Base-by-base conservation (phyloP, 257 asterid genomes). In the Solanum piurae region DNA sequence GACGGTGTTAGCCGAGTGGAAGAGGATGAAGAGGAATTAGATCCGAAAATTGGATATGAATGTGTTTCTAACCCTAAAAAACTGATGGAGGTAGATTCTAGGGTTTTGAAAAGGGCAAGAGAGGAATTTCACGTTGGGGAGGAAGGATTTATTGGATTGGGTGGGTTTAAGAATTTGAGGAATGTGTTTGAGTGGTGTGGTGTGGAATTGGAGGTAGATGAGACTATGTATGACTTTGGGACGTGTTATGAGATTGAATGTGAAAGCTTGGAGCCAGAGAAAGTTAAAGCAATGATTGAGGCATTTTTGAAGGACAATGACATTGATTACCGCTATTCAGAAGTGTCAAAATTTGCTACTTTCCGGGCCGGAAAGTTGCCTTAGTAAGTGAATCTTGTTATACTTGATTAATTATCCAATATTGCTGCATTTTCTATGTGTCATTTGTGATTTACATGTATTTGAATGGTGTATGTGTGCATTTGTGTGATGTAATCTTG, bases 11-110 rank as follows among this genome's bases (percentile, higher is more conserved):
- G 98, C 89, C 95, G 98, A 16, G 99, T 93, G 12, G 98, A 93
- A 90, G 99, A 95, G 87, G 98, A 95, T 79, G 99, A 96, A 91
- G 98, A 97, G 89, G 98, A 95, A 90, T 25, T 96, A 79, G 98
- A 95, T 74, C 92, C 92, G 21, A 85, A 87, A 3, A 55, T 91
- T 10, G 98, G 98, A 8, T 94, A 86, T 73, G 93, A 91, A 60
- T 95, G 98, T 55, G 89, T 92, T 25, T 93, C 91, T 84, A 91
- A 94, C 4, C 96, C 98, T 3, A 87, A 52, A 10, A 91, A 77
- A 91, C 86, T 96, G 37, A 58, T 83, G 82, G 92, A 88, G 49
- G 91, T 77, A 40, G 91, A 92, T 87, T 94, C 93, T 4, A 94
- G 98, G 98, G 94, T 96, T 88, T 84, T 94, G 94, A 93, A 88